Conservation (phyloP, 208 protist genomes). For the Acanthamoeba castellanii region DNA sequence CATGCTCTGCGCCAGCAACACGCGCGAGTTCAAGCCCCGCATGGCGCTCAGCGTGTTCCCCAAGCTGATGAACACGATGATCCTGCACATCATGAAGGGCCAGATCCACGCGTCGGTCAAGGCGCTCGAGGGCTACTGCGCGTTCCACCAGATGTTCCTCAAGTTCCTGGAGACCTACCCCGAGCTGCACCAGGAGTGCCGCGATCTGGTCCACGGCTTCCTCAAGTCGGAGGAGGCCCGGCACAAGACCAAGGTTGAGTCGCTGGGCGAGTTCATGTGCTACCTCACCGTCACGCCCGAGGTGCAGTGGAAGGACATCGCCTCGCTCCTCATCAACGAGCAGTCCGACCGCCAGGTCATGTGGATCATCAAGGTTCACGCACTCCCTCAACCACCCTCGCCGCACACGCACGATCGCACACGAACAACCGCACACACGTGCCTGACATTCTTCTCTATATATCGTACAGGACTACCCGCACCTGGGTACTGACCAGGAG, state of each 20-base stretch:
- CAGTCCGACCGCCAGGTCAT: slow-evolving; percentile 63
- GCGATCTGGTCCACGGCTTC: slow-evolving; percentile 39
- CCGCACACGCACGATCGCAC: not conserved
- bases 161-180: slow-evolving; percentile 69
- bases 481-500: slow-evolving; percentile 28
- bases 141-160: slow-evolving; percentile 73
- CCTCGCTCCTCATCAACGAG: slow-evolving; percentile 38
- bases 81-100: slow-evolving; percentile 62
- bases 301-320: slow-evolving; percentile 69
- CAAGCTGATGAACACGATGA: slow-evolving; percentile 73
- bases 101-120: slow-evolving; percentile 74
- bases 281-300: slow-evolving; percentile 56
- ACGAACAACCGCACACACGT: not conserved
- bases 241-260: slow-evolving; percentile 63
- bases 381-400: not conserved
- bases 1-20: slow-evolving; percentile 70
- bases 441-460: not conserved
- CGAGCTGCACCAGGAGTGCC: slow-evolving; percentile 60
- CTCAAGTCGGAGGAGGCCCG: slow-evolving; percentile 37
- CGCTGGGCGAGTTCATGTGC: slow-evolving; percentile 70
- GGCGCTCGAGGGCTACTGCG: slow-evolving; percentile 73
- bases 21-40: slow-evolving; percentile 54
- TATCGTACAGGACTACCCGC: slow-evolving; percentile 32
- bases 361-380: slow-evolving; percentile 62
- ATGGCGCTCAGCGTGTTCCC: slow-evolving; percentile 71